phyloP scores from a whole-genome alignment of 768 basidiomycete species.

The Pilatotrama ljubarskyi region DNA sequence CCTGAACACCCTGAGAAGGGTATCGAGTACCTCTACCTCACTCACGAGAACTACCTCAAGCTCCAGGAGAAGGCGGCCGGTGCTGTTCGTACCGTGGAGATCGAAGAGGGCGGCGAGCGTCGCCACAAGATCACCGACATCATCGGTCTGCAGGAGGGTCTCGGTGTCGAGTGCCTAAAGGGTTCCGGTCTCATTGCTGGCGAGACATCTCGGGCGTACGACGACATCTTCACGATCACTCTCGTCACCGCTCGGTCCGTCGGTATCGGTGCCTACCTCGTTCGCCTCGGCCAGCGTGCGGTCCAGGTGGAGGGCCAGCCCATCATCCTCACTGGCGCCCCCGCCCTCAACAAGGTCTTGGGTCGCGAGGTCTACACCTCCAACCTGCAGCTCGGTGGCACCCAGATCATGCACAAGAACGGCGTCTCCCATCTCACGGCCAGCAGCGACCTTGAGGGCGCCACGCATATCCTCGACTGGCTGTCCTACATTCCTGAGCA shows the following conservation, averaged over 20 bases:
- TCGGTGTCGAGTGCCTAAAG: slow-evolving; percentile 93
- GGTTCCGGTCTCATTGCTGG: slow-evolving; percentile 99
- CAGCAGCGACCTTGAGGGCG: slow-evolving; percentile 92
- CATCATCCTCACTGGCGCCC: slow-evolving; percentile 97
- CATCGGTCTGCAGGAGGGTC: slow-evolving; percentile 95
- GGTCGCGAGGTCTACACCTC: slow-evolving; percentile 99
- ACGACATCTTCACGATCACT: slow-evolving; percentile 99
- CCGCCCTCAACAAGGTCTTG: slow-evolving; percentile 96
- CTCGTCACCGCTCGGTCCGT: slow-evolving; percentile 98
- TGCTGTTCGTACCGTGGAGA: slow-evolving; percentile 78
- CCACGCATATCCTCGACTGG: slow-evolving; percentile 92
- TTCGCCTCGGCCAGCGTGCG: slow-evolving; percentile 95
- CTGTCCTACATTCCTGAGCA: slow-evolving; percentile 88
- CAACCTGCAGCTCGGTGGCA: slow-evolving; percentile 96
- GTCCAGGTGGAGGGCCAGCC: slow-evolving; percentile 99
- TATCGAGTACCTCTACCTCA: slow-evolving; percentile 93
- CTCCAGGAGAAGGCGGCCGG: slow-evolving; percentile 82
- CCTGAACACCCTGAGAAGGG: slow-evolving; percentile 87
- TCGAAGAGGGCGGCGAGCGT: slow-evolving; percentile 82
- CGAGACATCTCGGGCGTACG: slow-evolving; percentile 97
- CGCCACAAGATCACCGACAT: slow-evolving; percentile 95
- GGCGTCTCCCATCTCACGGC: slow-evolving; percentile 97
- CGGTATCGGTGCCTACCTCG: slow-evolving; percentile 98
- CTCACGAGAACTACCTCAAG: slow-evolving; percentile 86
- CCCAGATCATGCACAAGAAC: slow-evolving; percentile 99